Evolutionary conservation across 331 rosid genomes (phyloP).

Genomic region (Pyrus hybrid): DNA sequence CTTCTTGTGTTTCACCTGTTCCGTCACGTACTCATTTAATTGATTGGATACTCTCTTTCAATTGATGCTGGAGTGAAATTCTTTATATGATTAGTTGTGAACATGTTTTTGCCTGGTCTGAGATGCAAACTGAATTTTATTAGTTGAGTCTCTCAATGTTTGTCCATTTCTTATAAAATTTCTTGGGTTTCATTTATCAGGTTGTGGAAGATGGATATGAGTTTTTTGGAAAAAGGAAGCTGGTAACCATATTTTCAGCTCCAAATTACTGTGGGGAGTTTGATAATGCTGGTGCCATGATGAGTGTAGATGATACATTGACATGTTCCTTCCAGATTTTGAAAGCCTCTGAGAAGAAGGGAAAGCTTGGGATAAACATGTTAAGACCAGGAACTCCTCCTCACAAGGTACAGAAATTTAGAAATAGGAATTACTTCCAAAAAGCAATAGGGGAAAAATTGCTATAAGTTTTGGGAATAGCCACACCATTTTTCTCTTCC

Average conservation of each 20-base stretch:
- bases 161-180: not conserved
- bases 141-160: not conserved
- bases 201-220: conserved; percentile 78
- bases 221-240: conserved; percentile 60
- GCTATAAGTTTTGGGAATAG: no score
- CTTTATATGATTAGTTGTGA: not conserved
- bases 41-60: not conserved
- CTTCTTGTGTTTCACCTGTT: not conserved
- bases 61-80: not conserved
- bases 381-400: conserved; percentile 82
- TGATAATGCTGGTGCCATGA: conserved; percentile 71
- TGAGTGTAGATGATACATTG: conserved; percentile 65
- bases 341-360: conserved; percentile 69
- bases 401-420: conserved; percentile 43
- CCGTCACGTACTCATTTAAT: not conserved
- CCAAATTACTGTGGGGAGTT: conserved; percentile 60
- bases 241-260: conserved; percentile 61
- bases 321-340: conserved; percentile 74
- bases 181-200: conserved; percentile 23
- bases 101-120: not conserved
- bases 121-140: not conserved
- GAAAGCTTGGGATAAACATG: conserved; percentile 46
- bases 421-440: not conserved
- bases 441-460: not conserved
- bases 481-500: no score